Percentiles rank a stretch among this genome's conserved stretches.
Conservation (phyloP, 2,329 filamentous ascomycete genomes). For the Dactylellina drechsleri region DNA sequence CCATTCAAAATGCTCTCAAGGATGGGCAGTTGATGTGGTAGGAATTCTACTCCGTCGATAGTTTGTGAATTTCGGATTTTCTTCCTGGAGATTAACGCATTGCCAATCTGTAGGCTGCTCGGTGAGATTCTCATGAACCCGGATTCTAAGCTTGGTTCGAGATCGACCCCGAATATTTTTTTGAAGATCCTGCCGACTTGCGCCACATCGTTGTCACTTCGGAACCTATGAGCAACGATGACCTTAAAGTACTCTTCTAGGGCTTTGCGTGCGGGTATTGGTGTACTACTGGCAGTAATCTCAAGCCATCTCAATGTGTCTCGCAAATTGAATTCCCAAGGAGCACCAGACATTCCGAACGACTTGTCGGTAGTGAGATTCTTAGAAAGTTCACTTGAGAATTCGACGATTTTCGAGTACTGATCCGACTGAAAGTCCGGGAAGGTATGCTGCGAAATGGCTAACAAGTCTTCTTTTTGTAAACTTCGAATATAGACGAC, state of each 20-base stretch:
- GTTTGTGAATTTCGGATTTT: constrained; percentile 60
- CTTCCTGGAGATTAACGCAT: constrained; percentile 75
- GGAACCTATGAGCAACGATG: constrained; percentile 87
- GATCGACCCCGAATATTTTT: constrained; percentile 69
- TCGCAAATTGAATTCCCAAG: constrained; percentile 97
- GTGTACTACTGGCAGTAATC: constrained; percentile 80
- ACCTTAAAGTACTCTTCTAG: constrained; percentile 77
- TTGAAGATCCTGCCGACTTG: constrained; percentile 74
- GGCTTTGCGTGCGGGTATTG: constrained; percentile 59
- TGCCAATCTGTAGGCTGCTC: constrained; percentile 78
- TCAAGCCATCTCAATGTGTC: constrained; percentile 77
- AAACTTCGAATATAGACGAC: constrained; percentile 97
- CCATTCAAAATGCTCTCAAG: constrained; percentile 89
- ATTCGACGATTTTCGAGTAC: constrained; percentile 76
- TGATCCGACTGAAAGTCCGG: constrained; percentile 70
- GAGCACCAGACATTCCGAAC: constrained; percentile 72
- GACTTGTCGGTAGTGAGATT: constrained; percentile 68
- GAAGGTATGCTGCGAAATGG: constrained; percentile 83
- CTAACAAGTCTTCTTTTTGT: constrained; percentile 78
- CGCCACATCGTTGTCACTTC: constrained; percentile 74
- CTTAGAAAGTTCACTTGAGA: constrained; percentile 84
- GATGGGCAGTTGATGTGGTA: constrained; percentile 70
- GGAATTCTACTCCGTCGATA: constrained; percentile 57
- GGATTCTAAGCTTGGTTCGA: constrained; percentile 67
- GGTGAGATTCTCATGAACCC: constrained; percentile 76